These are phyloP conservation scores for Apiotrichum veenhuisii DNA, from an alignment of 1,284 basidiomycete species.

Conservation along the genomic window DNA sequence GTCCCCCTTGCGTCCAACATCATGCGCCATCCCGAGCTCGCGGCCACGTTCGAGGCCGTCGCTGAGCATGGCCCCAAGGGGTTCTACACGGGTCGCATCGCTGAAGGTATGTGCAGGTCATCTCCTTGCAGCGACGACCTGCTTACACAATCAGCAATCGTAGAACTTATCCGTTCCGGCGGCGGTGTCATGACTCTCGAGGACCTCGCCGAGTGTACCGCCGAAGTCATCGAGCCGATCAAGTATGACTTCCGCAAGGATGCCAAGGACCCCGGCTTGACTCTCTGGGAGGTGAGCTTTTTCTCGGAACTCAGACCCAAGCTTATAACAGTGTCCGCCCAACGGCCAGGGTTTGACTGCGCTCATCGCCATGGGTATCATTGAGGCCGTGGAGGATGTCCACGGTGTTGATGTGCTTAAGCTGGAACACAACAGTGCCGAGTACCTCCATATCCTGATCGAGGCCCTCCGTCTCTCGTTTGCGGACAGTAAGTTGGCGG, in stretches of 20 bases:
- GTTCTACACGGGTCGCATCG: slow-evolving; percentile 84
- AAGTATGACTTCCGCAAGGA: slow-evolving; percentile 62
- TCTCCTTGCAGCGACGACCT: slow-evolving; percentile 45
- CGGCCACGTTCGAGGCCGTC: slow-evolving; percentile 72
- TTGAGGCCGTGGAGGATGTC: slow-evolving; percentile 76
- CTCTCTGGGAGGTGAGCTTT: slow-evolving; percentile 65
- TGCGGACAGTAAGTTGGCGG: slow-evolving; percentile 23
- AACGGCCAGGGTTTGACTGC: slow-evolving; percentile 96
- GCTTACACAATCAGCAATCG: slow-evolving; percentile 56
- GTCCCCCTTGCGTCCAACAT: slow-evolving; percentile 64
- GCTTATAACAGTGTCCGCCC: slow-evolving; percentile 68
- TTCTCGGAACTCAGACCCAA: slow-evolving; percentile 59
- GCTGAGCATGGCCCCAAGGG: slow-evolving; percentile 79
- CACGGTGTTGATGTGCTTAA: slow-evolving; percentile 67
- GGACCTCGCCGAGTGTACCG: slow-evolving; percentile 74
- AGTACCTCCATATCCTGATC: slow-evolving; percentile 83
- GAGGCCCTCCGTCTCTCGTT: slow-evolving; percentile 55
- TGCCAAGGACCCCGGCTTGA: slow-evolving; percentile 54
- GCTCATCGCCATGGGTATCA: slow-evolving; percentile 80
- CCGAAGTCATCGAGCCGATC: slow-evolving; percentile 77
- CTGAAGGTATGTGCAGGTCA: slow-evolving; percentile 38
- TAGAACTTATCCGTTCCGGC: slow-evolving; percentile 67
- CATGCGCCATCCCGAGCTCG: slow-evolving; percentile 72
- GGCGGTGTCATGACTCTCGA: slow-evolving; percentile 85
- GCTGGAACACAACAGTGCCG: slow-evolving; percentile 79